Conservation (phyloP, 2,329 filamentous ascomycete genomes). For the Dactylonectria macrodidyma region DNA sequence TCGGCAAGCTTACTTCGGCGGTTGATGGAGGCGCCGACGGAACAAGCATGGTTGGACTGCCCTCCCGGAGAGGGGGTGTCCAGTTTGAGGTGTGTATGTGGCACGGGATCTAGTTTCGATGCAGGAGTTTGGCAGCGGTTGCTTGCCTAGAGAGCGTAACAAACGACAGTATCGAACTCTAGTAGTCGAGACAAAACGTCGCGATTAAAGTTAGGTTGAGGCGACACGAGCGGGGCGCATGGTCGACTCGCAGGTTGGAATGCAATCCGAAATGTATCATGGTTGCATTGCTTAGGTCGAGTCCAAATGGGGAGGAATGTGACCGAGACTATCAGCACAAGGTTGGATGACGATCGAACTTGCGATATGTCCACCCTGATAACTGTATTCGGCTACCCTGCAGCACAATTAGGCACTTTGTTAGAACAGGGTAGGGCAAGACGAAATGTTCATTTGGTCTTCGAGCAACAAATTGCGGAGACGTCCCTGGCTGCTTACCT, state of each 20-base stretch:
- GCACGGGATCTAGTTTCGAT: slow-evolving; percentile 26
- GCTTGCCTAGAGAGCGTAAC: slow-evolving; percentile 25
- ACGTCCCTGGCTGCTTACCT: not conserved
- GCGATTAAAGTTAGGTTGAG: slow-evolving; percentile 38
- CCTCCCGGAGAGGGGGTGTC: not conserved
- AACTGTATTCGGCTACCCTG: slow-evolving; percentile 24
- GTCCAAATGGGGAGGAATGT: slow-evolving; percentile 42
- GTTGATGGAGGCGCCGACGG: slow-evolving; percentile 8
- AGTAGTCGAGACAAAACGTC: slow-evolving; percentile 33
- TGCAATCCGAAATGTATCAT: slow-evolving; percentile 29
- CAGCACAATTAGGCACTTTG: not conserved
- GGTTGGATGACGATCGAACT: slow-evolving; percentile 17
- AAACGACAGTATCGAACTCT: slow-evolving; percentile 41
- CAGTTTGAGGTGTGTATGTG: slow-evolving; percentile 10
- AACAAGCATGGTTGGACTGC: slow-evolving; percentile 15
- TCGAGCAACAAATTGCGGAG: not conserved
- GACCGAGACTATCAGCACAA: slow-evolving; percentile 39
- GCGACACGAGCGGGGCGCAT: slow-evolving; percentile 39
- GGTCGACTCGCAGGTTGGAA: slow-evolving; percentile 35
- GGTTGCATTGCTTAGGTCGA: slow-evolving; percentile 30
- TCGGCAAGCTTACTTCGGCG: not conserved
- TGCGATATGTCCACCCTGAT: slow-evolving; percentile 6
- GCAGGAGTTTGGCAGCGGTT: slow-evolving; percentile 16
- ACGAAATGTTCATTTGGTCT: not conserved
- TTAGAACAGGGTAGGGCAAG: not conserved